phyloP scores from a whole-genome alignment of 2,329 filamentous ascomycete genomes.

The Bipolaris cookei region DNA sequence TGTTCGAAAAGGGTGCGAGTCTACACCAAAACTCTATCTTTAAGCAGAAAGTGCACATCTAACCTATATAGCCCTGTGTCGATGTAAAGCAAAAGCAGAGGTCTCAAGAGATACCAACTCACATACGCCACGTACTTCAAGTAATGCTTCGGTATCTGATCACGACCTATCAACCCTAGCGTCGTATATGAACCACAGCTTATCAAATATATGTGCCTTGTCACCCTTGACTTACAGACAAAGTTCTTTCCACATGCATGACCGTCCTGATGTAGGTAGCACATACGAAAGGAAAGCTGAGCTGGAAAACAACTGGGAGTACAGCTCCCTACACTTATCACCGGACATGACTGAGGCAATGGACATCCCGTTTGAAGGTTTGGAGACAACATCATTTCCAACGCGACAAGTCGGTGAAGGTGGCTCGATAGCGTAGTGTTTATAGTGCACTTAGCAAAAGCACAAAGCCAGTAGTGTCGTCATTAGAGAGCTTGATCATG shows the following conservation, averaged over 20 bases:
- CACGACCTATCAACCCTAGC: neutral
- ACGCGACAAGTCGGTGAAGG: neutral
- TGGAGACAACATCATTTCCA: neutral
- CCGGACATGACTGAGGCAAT: slow-evolving; percentile 7
- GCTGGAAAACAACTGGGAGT: slow-evolving; percentile 9
- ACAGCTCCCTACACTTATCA: slow-evolving; percentile 16
- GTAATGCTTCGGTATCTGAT: slow-evolving; percentile 4
- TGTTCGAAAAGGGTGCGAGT: slow-evolving; percentile 12
- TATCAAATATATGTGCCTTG: neutral
- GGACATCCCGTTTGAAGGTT: neutral
- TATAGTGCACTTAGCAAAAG: neutral
- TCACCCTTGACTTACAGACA: neutral
- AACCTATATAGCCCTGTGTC: slow-evolving; percentile 13
- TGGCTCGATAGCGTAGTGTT: neutral
- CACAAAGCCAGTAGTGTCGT: neutral
- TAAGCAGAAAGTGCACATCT: slow-evolving; percentile 6
- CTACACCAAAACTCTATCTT: slow-evolving; percentile 1
- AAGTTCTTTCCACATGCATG: neutral
- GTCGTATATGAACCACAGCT: neutral
- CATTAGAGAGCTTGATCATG: neutral
- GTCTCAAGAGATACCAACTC: neutral
- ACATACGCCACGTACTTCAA: neutral
- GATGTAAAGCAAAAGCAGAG: neutral
- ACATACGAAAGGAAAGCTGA: neutral
- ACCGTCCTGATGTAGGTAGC: neutral